Conservation (phyloP, 2,329 filamentous ascomycete species). For the Botrytis galanthina region DNA sequence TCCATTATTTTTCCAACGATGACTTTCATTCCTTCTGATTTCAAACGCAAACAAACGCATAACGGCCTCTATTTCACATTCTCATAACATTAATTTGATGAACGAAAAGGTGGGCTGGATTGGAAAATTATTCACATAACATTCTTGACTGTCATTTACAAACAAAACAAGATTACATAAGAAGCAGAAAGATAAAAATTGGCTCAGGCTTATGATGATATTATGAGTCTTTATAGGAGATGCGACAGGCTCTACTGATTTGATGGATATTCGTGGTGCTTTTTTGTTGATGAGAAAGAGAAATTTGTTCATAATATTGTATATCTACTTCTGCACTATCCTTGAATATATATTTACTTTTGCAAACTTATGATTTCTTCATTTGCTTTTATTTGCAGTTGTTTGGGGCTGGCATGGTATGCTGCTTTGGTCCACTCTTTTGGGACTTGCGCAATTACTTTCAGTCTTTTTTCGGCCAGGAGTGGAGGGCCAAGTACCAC, state of each 20-base stretch:
- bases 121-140: conserved; percentile 1
- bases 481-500: background rate
- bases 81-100: conserved; percentile 11
- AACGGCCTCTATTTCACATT: conserved; percentile 15
- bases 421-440: background rate
- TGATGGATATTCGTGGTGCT: background rate
- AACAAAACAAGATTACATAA: conserved; percentile 6
- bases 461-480: background rate
- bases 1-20: conserved; percentile 4
- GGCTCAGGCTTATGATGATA: conserved; percentile 8
- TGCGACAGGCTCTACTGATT: background rate
- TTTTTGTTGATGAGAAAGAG: conserved; percentile 13
- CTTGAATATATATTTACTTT: conserved; percentile 23
- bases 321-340: conserved; percentile 33
- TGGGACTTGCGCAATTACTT: background rate
- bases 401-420: background rate
- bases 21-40: conserved; percentile 18
- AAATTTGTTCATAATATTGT: conserved; percentile 30
- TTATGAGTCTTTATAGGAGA: conserved; percentile 24
- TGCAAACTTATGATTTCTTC: background rate
- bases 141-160: conserved; percentile 16
- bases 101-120: conserved; percentile 3
- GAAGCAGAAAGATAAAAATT: conserved; percentile 10
- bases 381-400: background rate
- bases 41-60: conserved; percentile 15